Conservation (phyloP, 768 basidiomycete genomes). For the Harrya chromipes region DNA sequence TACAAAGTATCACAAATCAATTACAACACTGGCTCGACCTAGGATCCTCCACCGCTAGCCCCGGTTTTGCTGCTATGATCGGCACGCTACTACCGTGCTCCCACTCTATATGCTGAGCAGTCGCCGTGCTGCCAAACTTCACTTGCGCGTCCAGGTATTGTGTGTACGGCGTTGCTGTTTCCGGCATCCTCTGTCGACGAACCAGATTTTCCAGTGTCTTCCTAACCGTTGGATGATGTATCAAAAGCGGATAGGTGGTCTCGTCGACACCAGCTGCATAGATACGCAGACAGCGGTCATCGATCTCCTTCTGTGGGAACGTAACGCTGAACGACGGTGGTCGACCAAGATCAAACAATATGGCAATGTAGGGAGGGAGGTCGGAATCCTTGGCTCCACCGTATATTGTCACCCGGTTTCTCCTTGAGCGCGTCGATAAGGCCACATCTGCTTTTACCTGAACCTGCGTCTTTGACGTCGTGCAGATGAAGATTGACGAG, state of each 20-base stretch:
- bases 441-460: too few species aligned
- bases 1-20: too few species aligned
- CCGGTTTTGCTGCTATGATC: too few species aligned
- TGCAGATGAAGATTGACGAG: too few species aligned
- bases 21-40: too few species aligned
- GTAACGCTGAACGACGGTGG: constrained; percentile 1
- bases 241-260: constrained; percentile 7
- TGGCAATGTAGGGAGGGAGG: not conserved
- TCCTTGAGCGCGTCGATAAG: too few species aligned
- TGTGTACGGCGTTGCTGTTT: not conserved
- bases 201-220: too few species aligned
- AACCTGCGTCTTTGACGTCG: too few species aligned
- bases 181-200: not conserved
- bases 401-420: too few species aligned
- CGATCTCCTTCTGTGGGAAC: not conserved
- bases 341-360: too few species aligned
- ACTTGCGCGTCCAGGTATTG: constrained; percentile 1
- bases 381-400: not conserved
- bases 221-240: not conserved
- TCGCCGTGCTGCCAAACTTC: not conserved
- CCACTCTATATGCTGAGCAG: not conserved
- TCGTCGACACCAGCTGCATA: not conserved
- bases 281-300: constrained; percentile 7
- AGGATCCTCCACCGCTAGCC: too few species aligned
- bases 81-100: constrained; percentile 1